Evolutionary conservation across 2,329 filamentous ascomycete genomes (phyloP).

Genomic region (Leptosphaerulina australis): DNA sequence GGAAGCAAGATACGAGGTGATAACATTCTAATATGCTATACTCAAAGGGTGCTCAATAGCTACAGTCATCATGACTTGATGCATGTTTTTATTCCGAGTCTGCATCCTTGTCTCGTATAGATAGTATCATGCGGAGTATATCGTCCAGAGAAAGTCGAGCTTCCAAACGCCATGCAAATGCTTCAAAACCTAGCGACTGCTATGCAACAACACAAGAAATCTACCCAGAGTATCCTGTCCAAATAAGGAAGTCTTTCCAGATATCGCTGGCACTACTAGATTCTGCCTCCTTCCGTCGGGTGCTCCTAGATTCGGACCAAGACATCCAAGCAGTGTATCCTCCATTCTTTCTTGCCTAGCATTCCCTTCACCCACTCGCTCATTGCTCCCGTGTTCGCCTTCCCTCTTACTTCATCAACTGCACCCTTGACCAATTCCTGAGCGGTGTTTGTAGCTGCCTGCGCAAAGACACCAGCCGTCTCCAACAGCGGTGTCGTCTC

Average conservation of each 20-base stretch:
- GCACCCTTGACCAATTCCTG: slow-evolving; percentile 38
- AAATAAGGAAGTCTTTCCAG: not conserved
- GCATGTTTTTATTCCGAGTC: not conserved
- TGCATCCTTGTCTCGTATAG: not conserved
- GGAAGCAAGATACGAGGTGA: not conserved
- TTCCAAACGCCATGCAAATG: slow-evolving; percentile 32
- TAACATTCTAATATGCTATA: not conserved
- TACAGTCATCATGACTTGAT: not conserved
- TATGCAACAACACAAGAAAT: slow-evolving; percentile 19
- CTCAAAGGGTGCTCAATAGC: not conserved
- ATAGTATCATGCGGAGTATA: not conserved
- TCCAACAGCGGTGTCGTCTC: slow-evolving; percentile 48
- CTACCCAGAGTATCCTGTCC: not conserved
- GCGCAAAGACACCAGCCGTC: slow-evolving; percentile 70
- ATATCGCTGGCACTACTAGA: not conserved
- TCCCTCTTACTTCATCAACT: slow-evolving; percentile 37
- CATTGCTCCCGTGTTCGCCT: slow-evolving; percentile 65
- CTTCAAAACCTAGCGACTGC: slow-evolving; percentile 24
- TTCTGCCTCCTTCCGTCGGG: not conserved
- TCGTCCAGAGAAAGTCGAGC: not conserved
- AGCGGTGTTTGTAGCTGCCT: slow-evolving; percentile 64
- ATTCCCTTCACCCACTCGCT: slow-evolving; percentile 82
- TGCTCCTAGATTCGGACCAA: slow-evolving; percentile 68
- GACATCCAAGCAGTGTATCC: slow-evolving; percentile 88
- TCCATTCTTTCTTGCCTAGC: slow-evolving; percentile 83